phyloP scores from a whole-genome alignment of 2,329 filamentous ascomycete genomes.

The Nemania sp. region DNA sequence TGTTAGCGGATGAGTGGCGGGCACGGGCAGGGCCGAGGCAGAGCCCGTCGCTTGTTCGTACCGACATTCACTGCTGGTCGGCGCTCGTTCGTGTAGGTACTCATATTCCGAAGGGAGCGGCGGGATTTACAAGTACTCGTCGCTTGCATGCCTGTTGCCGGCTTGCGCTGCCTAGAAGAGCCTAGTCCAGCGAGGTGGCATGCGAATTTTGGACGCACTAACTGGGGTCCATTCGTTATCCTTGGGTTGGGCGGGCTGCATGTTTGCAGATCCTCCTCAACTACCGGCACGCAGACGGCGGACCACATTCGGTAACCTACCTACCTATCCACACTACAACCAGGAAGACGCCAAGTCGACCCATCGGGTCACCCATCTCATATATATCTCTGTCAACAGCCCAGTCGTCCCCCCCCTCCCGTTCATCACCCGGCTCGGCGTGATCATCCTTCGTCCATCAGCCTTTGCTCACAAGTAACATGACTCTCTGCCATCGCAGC shows the following conservation, averaged over 20 bases:
- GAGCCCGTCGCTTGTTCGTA: too few species aligned
- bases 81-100: too few species aligned
- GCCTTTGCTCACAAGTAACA: background rate
- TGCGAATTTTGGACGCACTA: background rate
- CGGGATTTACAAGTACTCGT: too few species aligned
- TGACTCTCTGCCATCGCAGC: background rate
- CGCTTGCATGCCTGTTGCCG: background rate
- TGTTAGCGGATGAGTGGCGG: too few species aligned
- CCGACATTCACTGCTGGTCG: too few species aligned
- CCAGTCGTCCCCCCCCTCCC: background rate
- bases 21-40: too few species aligned
- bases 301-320: background rate
- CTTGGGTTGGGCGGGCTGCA: constrained; percentile 8
- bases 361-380: too few species aligned
- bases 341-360: background rate
- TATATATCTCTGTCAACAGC: background rate
- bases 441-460: background rate
- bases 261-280: constrained; percentile 24
- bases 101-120: too few species aligned
- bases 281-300: constrained; percentile 19
- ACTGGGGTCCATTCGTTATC: background rate
- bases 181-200: background rate
- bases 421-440: constrained; percentile 11
- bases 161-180: constrained; percentile 1
- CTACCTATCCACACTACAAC: too few species aligned